Evolutionary conservation across 768 basidiomycete species (phyloP).

Genomic region (Cystofilobasidium ferigula): DNA sequence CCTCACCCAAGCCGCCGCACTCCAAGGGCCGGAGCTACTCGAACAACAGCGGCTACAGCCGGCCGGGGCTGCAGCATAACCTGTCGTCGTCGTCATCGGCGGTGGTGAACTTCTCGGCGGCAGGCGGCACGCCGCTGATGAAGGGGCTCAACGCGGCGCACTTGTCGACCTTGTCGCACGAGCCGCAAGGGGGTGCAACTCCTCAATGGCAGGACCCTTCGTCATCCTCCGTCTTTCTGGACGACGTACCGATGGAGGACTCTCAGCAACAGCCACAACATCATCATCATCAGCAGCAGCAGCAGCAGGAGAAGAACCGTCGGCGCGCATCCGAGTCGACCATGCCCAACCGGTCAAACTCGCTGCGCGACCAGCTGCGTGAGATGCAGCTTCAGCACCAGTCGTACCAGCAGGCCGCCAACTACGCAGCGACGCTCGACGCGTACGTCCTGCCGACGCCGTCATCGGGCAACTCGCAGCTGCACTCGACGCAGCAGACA

Average conservation of each 20-base stretch:
- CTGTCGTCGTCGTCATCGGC: too few relatives aligned
- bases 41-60: neutral
- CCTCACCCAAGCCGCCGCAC: neutral
- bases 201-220: neutral
- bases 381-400: slow-evolving; percentile 6
- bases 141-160: neutral
- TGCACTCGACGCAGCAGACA: neutral
- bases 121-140: neutral
- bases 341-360: neutral
- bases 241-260: slow-evolving; percentile 2
- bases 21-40: neutral
- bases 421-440: neutral
- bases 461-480: too few relatives aligned
- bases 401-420: neutral
- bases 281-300: neutral
- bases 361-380: slow-evolving; percentile 1
- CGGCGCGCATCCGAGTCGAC: neutral
- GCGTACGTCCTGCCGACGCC: neutral
- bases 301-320: neutral
- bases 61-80: neutral
- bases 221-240: neutral
- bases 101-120: neutral
- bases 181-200: neutral
- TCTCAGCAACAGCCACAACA: neutral
- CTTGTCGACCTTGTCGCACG: neutral